Base-by-base conservation (phyloP, 805 yeast species). In the Metschnikowia shivogae region DNA sequence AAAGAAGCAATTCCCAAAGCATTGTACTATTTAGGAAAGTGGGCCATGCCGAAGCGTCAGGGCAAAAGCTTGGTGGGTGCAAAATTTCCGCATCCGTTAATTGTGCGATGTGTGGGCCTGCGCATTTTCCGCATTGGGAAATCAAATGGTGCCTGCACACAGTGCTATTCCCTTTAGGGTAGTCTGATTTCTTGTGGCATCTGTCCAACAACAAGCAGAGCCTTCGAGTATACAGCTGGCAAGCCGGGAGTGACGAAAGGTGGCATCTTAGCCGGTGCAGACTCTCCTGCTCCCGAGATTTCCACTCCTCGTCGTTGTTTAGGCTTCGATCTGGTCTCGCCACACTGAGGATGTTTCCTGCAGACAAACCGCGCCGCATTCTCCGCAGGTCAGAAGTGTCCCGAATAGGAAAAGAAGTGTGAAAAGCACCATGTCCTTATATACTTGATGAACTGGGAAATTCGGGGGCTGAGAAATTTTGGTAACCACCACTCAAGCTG, bases 61-160 rank as follows among this genome's bases (percentile, higher is more conserved):
- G 20, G 19, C 19, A 29, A 20, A 28, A 29, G 33, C 40, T 37
- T 22, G 42, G 36, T 46, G 45, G 49, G 42, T 46, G 50, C 50
- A 46, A 39, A 47, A 47, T 47, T 47, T 20, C 50, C 45, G 37
- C 10, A 29, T 47, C 50, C 22, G 50, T 47, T 36, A 40, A 36
- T 47, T 14, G 35, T 29, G 44, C 33, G 41, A 31, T 39, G 22
- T 7, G 13, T 14, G 20, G 20, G 35, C 19, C 38, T 19, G 34
- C 14, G 30, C 27, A 14, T 10, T 42, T 42, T 28, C 45, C 45
- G 13, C 28, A 35, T 28, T n/a, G 41, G 45, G 42, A 36, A 42
- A 42, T 36, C 35, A 27, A 19, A 13, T 26, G 14, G 33, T 12
- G 24, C 39, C 20, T 33, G 43, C 43, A 34, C 27, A 34, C 17